These are phyloP conservation scores for Xerocomellus intermedius DNA, from an alignment of 768 basidiomycete species.

Conservation along the genomic window DNA sequence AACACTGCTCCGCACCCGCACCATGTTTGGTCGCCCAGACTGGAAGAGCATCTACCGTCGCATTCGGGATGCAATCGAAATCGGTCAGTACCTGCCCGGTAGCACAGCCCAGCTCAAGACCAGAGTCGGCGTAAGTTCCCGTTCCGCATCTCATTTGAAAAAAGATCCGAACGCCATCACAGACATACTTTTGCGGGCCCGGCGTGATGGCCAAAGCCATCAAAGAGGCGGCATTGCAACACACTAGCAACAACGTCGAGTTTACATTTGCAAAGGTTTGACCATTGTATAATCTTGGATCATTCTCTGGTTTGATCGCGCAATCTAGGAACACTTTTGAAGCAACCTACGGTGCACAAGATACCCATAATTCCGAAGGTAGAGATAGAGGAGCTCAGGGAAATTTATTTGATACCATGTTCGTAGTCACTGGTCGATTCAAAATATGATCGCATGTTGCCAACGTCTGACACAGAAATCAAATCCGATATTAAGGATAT, in stretches of 20 bases:
- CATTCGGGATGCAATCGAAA: slow-evolving; percentile 76
- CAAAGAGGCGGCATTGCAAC: slow-evolving; percentile 63
- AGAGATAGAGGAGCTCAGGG: background rate
- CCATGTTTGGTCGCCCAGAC: slow-evolving; percentile 90
- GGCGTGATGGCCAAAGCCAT: slow-evolving; percentile 70
- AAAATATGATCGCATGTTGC: background rate
- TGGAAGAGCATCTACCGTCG: slow-evolving; percentile 80
- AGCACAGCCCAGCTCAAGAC: slow-evolving; percentile 77
- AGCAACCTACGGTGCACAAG: background rate
- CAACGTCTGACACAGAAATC: background rate
- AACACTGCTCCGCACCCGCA: slow-evolving; percentile 83
- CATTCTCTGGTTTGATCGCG: background rate
- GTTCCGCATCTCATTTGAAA: background rate
- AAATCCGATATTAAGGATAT: background rate
- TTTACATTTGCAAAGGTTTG: slow-evolving; percentile 84
- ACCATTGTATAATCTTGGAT: slow-evolving; percentile 13
- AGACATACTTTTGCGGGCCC: slow-evolving; percentile 93
- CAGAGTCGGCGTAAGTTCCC: slow-evolving; percentile 68
- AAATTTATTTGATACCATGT: background rate
- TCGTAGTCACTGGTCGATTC: background rate
- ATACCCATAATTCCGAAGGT: background rate
- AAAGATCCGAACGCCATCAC: slow-evolving; percentile 1
- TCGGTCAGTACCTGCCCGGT: slow-evolving; percentile 79
- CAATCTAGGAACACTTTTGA: slow-evolving; percentile 19
- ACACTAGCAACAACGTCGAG: slow-evolving; percentile 54